Conservation (phyloP, 352 stramenopile species). For the Globisporangium spiculum region DNA sequence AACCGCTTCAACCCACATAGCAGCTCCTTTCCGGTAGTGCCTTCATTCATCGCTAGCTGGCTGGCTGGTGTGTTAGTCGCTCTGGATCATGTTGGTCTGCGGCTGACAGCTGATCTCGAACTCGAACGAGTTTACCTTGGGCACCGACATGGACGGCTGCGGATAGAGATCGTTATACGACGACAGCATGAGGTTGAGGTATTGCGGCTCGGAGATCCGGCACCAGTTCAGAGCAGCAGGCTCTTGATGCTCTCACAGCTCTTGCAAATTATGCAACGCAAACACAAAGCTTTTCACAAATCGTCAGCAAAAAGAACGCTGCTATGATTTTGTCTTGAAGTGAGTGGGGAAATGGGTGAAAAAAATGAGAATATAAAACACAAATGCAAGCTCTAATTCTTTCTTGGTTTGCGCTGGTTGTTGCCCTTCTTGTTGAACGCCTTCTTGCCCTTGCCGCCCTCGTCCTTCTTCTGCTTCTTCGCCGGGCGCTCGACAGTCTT, state of each 20-base stretch:
- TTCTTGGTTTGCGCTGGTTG: constrained; percentile 37
- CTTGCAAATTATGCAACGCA: neutral
- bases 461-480: constrained; percentile 49
- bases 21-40: neutral
- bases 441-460: constrained; percentile 39
- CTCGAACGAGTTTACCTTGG: neutral
- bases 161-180: too few species aligned
- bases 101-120: neutral
- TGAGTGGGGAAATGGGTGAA: neutral
- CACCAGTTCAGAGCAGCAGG: neutral
- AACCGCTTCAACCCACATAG: neutral
- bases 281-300: neutral
- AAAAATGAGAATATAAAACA: constrained; percentile 8
- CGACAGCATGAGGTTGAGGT: neutral
- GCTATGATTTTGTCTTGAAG: neutral
- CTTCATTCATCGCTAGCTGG: too few species aligned
- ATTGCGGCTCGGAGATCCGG: neutral
- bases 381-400: constrained; percentile 36
- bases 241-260: neutral
- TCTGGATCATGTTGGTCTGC: too few species aligned
- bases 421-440: constrained; percentile 24
- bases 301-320: neutral
- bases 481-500: constrained; percentile 29
- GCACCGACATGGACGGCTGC: too few species aligned
- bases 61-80: too few species aligned